Evolutionary conservation across 257 asterid genomes (phyloP).

Genomic region (Fraxinus anomala): DNA sequence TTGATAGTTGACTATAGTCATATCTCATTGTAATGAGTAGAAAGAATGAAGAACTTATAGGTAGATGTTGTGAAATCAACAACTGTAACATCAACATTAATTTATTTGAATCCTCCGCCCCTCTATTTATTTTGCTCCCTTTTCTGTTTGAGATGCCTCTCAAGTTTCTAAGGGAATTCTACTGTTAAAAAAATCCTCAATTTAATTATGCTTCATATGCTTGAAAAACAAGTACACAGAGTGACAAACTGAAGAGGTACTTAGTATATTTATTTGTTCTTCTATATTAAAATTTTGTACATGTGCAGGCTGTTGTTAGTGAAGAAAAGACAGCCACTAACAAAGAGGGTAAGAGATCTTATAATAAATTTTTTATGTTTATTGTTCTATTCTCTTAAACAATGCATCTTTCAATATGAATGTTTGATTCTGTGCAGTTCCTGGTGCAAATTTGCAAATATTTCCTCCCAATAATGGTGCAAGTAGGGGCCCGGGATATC

Average conservation of each 20-base stretch:
- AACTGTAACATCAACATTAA: neutral
- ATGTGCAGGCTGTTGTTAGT: constrained; percentile 72
- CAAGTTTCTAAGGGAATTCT: neutral
- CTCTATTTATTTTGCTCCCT: neutral
- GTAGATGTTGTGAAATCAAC: neutral
- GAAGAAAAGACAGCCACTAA: constrained; percentile 56
- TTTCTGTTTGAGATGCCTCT: neutral
- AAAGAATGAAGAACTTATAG: neutral
- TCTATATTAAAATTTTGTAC: constrained; percentile 7
- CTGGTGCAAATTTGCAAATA: constrained; percentile 78
- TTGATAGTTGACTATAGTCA: neutral
- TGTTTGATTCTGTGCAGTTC: constrained; percentile 43
- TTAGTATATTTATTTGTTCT: constrained; percentile 18
- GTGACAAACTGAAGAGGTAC: neutral
- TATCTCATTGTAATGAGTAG: neutral
- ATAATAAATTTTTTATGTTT: constrained; percentile 5
- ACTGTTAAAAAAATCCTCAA: neutral
- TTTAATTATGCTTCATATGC: constrained; percentile 3
- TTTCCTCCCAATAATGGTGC: constrained; percentile 72
- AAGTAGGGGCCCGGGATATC: constrained; percentile 65
- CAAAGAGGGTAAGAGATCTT: constrained; percentile 51
- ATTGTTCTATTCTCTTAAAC: constrained; percentile 1
- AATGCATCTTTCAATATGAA: constrained; percentile 6
- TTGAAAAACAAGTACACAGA: constrained; percentile 11
- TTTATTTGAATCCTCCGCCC: neutral